Conservation (phyloP, 345 rosid genomes). For the Eucalyptus regnans region DNA sequence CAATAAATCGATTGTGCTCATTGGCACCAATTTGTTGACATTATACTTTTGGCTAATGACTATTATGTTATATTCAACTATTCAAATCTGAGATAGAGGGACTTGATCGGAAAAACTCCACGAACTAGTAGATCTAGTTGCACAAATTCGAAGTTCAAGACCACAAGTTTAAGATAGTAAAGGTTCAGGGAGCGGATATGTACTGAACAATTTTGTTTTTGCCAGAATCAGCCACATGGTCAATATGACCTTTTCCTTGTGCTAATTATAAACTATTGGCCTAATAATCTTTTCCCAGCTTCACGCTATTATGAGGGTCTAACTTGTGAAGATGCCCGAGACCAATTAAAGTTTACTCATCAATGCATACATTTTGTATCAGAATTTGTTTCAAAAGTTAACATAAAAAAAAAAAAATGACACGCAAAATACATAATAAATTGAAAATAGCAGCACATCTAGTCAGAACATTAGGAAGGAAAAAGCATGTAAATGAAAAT, state of each 20-base stretch:
- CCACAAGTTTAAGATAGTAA: not conserved
- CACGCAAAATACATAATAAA: not conserved
- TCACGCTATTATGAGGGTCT: not conserved
- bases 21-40: not conserved
- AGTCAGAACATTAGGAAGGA: not conserved
- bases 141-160: not conserved
- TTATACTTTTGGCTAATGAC: not conserved
- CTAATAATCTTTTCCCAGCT: not conserved
- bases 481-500: not conserved
- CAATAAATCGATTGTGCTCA: not conserved
- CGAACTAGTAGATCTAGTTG: not conserved
- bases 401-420: not conserved
- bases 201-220: not conserved
- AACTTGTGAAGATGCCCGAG: not conserved
- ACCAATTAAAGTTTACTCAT: not conserved
- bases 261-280: not conserved
- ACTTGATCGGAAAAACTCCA: not conserved
- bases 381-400: not conserved
- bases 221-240: not conserved
- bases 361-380: not conserved
- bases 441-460: not conserved
- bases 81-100: not conserved
- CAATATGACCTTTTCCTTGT: not conserved
- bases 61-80: not conserved
- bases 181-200: not conserved